Base-by-base conservation (phyloP, 176 grass and related monocot genomes). In the Aegilops sharonensis region DNA sequence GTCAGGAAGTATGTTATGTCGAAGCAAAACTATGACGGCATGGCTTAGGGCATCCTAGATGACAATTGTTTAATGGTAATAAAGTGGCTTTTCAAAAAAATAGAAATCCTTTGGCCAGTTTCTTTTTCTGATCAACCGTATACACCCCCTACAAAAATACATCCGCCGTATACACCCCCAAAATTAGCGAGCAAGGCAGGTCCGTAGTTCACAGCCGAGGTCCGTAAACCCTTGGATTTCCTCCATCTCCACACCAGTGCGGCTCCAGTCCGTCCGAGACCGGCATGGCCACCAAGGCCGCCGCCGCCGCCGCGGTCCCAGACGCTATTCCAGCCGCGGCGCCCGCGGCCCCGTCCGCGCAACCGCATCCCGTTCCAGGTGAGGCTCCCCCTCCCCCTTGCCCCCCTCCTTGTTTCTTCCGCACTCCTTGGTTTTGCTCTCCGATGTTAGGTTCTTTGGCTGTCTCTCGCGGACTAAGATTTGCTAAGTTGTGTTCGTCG, bases 351-450 rank as follows among this genome's bases (percentile, higher is more conserved):
- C 9, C 34, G 9, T 11, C 43, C 17, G 35, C 31, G 27, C 61
- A 15, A 66, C 15, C n/a, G 42, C 77, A 69, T 23, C 3, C 82
- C 21, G 21, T 82, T 54, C 85, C 70, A 10, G 31, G 86, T 86
- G 52, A 43, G 81, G 6, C 43, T n/a, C n/a, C 56, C 68, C 13
- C 11, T 20, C 37, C 25, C 21, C 10, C 6, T 9, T 11, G 25
- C n/a, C n/a, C 18, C 7, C 14, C 6, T 24, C 36, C 43, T 34
- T 4, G n/a, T 70, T 18, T 11, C 35, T 12, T 14, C 78, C 73
- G 27, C 23, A 31, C 25, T 5, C 27, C 42, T 65, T 47, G 20
- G 14, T 83, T 62, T n/a, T 29, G 31, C 11, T 82, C 27, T 18
- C 23, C 31, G 23, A 56, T 80, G 60, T 47, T 35, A 20, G 66